phyloP scores from a whole-genome alignment of 176 grass and related monocot species.

The Phragmites australis region DNA sequence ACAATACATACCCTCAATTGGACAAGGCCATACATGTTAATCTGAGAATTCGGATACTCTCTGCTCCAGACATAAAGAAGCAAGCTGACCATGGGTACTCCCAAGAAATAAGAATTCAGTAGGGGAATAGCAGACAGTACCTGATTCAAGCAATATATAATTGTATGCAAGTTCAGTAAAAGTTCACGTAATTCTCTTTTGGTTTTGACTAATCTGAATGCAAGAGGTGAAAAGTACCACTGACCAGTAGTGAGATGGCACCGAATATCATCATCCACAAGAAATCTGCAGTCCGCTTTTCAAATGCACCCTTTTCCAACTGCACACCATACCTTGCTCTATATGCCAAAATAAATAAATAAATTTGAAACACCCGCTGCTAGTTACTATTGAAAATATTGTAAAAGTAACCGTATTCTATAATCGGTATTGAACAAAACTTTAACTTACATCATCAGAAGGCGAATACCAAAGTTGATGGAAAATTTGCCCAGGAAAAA shows the following conservation, averaged over 20 bases:
- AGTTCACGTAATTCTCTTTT: neutral
- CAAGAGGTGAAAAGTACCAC: neutral
- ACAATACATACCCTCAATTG: slow-evolving; percentile 69
- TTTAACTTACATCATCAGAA: slow-evolving; percentile 90
- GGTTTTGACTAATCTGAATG: neutral
- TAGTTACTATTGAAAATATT: neutral
- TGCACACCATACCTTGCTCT: slow-evolving; percentile 95
- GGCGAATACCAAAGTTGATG: slow-evolving; percentile 91
- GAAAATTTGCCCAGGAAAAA: slow-evolving; percentile 77
- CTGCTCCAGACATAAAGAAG: slow-evolving; percentile 97
- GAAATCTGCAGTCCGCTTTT: slow-evolving; percentile 80
- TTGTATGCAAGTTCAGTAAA: neutral
- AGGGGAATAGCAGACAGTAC: slow-evolving; percentile 61
- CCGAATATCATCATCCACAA: slow-evolving; percentile 98
- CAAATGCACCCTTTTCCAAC: slow-evolving; percentile 80
- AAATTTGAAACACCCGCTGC: neutral
- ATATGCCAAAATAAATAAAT: slow-evolving; percentile 43
- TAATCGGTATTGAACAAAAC: neutral
- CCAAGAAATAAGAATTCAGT: slow-evolving; percentile 34
- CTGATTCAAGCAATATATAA: slow-evolving; percentile 41
- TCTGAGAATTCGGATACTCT: slow-evolving; percentile 87
- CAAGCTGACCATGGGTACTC: slow-evolving; percentile 78
- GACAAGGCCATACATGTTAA: slow-evolving; percentile 86
- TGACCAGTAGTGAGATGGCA: slow-evolving; percentile 67
- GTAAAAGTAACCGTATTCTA: slow-evolving; percentile 9